Evolutionary conservation across 768 basidiomycete genomes (phyloP), one percentile per base, ranked within the genome.

Genomic region (Mycena galopus): DNA sequence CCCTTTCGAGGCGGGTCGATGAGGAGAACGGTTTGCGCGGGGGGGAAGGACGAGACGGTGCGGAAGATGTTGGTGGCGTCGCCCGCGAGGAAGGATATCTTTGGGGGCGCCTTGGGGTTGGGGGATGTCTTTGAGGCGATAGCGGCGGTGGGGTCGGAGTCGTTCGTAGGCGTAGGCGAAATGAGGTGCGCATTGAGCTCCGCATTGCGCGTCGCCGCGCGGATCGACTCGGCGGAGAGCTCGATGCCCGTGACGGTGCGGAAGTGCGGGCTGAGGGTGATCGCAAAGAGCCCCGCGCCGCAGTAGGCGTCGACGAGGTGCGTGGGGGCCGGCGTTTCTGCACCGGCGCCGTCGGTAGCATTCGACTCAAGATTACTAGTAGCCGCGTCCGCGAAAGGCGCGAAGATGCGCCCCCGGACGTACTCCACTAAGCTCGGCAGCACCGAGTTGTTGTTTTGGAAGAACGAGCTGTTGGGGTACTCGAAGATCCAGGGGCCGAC

Each of bases 381-480:
- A n/a, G n/a, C n/a, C n/a, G n/a, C n/a, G n/a, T n/a, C n/a, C n/a
- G 61, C 53, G 63, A 71, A 73, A 67, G 78, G 30, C 29, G 82
- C 82, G 77, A 92, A 90, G 77, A 96, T 91, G 64, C 93, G 90
- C 32, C 92, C 88, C 53, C 88, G 87, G 65, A 97, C 96, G 82
- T 97, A 95, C 71, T 89, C 79, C n/a, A 94, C 94, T 61, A 99
- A 88, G 0, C 95, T 91, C 8, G 91, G 86, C 32, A 99, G 89
- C 44, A 97, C 94, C 9, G 94, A 91, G 79, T 97, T 97, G 88
- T 99, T 99, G 86, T 98, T 98, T 79, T 99, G 97, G 89, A 99
- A 99, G 87, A 99, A 99, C 5, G 95, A 93, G 57, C 93, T 91
- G 8, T 92, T 94, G 25, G 86, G 89, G 82, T 95, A 97, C 79